Conservation (phyloP, 345 rosid species). For the Ceriops decandra region DNA sequence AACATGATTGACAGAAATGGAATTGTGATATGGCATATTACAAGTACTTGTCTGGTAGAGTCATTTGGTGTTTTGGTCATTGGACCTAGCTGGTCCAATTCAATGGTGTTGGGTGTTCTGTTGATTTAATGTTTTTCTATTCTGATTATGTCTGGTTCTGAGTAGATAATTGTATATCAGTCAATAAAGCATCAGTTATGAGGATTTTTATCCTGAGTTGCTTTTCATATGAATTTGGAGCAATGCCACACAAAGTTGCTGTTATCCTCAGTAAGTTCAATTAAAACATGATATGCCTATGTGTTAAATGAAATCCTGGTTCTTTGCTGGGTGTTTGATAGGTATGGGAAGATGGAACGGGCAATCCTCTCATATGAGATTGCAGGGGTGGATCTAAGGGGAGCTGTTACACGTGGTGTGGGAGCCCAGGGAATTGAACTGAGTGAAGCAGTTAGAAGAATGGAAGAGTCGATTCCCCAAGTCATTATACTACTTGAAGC, state of each 20-base stretch:
- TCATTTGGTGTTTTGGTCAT: not conserved
- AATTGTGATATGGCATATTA: not conserved
- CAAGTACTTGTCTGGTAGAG: not conserved
- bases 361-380: constrained; percentile 86
- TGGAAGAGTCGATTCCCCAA: constrained; percentile 98
- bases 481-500: constrained; percentile 90
- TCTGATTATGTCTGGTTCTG: not conserved
- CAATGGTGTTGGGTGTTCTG: not conserved
- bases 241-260: not conserved
- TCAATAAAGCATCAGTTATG: not conserved
- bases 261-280: too few relatives aligned
- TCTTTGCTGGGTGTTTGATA: constrained; percentile 20
- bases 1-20: not conserved
- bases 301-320: not conserved
- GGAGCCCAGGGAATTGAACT: constrained; percentile 99
- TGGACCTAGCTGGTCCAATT: not conserved
- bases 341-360: constrained; percentile 96
- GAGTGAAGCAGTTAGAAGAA: constrained; percentile 94
- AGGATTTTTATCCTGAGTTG: not conserved
- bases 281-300: not conserved
- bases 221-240: not conserved
- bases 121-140: not conserved
- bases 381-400: constrained; percentile 89
- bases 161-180: not conserved
- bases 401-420: constrained; percentile 94